These are phyloP conservation scores for Colletotrichum noveboracense DNA, from an alignment of 2,329 filamentous ascomycete genomes.

Conservation along the genomic window DNA sequence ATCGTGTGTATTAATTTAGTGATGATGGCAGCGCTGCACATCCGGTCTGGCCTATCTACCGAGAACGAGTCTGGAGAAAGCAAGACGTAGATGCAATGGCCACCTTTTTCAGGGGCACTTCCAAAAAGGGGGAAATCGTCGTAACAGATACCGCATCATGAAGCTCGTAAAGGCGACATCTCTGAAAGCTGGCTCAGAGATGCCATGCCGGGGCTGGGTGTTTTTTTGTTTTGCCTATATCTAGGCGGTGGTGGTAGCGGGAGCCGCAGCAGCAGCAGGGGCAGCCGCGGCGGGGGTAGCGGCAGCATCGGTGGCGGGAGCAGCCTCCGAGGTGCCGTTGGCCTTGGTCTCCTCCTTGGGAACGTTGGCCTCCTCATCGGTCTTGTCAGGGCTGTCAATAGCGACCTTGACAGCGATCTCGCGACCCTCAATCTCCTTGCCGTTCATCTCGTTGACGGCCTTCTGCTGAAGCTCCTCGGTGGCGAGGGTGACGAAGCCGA, in stretches of 20 bases:
- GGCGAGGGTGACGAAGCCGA: constrained; percentile 95
- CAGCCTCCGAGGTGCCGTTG: constrained; percentile 45
- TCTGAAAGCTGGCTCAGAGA: neutral
- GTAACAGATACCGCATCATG: constrained; percentile 23
- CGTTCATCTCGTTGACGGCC: constrained; percentile 98
- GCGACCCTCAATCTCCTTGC: constrained; percentile 97
- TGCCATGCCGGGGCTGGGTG: constrained; percentile 8
- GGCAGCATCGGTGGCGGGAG: constrained; percentile 26
- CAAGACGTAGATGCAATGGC: constrained; percentile 20
- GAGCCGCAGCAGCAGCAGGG: constrained; percentile 26
- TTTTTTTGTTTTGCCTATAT: neutral
- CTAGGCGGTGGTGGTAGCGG: constrained; percentile 35
- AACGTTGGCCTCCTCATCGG: constrained; percentile 79
- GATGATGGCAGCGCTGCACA: constrained; percentile 21
- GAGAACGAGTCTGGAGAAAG: constrained; percentile 19
- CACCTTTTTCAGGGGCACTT: constrained; percentile 18
- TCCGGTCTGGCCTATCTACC: constrained; percentile 18
- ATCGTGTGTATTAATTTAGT: constrained; percentile 27
- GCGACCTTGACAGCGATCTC: constrained; percentile 99
- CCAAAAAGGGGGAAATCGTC: constrained; percentile 24
- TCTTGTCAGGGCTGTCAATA: constrained; percentile 99
- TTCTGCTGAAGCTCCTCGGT: constrained; percentile 97
- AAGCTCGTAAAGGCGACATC: constrained; percentile 16
- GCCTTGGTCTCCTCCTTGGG: constrained; percentile 46
- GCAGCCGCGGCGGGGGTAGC: constrained; percentile 23